Conservation (phyloP, 306 rosid genomes). For the Glycine tomentella region DNA sequence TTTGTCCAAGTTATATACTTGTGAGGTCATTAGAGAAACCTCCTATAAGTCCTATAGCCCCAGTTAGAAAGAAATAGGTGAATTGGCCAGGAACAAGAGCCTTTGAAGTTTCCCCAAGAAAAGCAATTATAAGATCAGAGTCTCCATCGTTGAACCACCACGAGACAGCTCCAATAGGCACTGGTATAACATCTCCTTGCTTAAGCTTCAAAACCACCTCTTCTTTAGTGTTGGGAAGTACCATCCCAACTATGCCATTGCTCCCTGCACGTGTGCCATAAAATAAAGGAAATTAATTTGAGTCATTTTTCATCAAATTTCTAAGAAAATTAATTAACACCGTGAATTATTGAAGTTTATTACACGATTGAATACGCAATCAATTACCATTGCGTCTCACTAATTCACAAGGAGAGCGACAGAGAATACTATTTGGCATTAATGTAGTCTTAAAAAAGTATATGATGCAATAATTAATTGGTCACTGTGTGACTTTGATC, state of each 20-base stretch:
- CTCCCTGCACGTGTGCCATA: slow-evolving; percentile 43
- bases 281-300: too few species aligned
- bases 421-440: too few species aligned
- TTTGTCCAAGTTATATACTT: slow-evolving; percentile 41
- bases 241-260: slow-evolving; percentile 61
- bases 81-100: slow-evolving; percentile 58
- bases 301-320: too few species aligned
- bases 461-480: too few species aligned
- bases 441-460: too few species aligned
- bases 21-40: slow-evolving; percentile 60
- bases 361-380: too few species aligned
- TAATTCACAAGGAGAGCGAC: too few species aligned
- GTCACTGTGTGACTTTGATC: too few species aligned
- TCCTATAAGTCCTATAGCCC: slow-evolving; percentile 51
- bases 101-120: slow-evolving; percentile 62
- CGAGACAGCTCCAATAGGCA: slow-evolving; percentile 58
- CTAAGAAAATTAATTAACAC: too few species aligned
- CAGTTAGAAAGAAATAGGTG: slow-evolving; percentile 59
- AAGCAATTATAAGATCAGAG: slow-evolving; percentile 49
- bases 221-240: slow-evolving; percentile 37
- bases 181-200: slow-evolving; percentile 69
- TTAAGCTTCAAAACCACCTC: slow-evolving; percentile 60
- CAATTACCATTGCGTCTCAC: too few species aligned
- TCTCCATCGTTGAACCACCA: slow-evolving; percentile 83
- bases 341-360: too few species aligned